phyloP scores from a whole-genome alignment of 1,284 basidiomycete genomes.

The Rhodotorula sp. region DNA sequence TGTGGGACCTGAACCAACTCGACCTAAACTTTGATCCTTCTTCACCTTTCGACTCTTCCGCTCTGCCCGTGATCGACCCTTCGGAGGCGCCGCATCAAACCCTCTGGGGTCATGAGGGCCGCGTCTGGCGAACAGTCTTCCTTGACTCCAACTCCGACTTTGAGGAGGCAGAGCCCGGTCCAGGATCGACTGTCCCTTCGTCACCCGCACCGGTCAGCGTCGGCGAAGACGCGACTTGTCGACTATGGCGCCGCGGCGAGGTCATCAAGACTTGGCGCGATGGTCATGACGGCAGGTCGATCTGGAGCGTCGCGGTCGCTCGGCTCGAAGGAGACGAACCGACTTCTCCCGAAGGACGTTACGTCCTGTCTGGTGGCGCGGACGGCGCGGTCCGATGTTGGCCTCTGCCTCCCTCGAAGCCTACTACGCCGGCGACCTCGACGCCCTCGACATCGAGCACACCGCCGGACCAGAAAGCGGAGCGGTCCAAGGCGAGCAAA shows the following conservation, averaged over 20 bases:
- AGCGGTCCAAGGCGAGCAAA: no score
- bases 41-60: background rate
- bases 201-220: background rate
- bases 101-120: constrained; percentile 31
- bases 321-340: background rate
- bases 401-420: background rate
- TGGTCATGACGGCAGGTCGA: constrained; percentile 27
- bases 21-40: background rate
- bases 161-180: background rate
- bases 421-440: background rate
- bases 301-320: constrained; percentile 10
- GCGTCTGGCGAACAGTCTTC: constrained; percentile 25
- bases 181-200: no score
- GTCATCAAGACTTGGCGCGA: constrained; percentile 12
- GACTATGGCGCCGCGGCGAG: constrained; percentile 5
- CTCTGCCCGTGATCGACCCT: background rate
- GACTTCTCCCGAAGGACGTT: background rate
- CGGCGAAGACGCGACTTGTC: constrained; percentile 21
- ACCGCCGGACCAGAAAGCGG: no score
- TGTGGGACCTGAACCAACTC: constrained; percentile 10
- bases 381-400: constrained; percentile 25
- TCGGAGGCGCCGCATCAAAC: background rate
- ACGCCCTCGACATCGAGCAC: no score
- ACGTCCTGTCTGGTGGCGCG: constrained; percentile 22
- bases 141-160: no score